Evolutionary conservation across 2,329 filamentous ascomycete species (phyloP).

Genomic region (Dothiorella sarmentorum): DNA sequence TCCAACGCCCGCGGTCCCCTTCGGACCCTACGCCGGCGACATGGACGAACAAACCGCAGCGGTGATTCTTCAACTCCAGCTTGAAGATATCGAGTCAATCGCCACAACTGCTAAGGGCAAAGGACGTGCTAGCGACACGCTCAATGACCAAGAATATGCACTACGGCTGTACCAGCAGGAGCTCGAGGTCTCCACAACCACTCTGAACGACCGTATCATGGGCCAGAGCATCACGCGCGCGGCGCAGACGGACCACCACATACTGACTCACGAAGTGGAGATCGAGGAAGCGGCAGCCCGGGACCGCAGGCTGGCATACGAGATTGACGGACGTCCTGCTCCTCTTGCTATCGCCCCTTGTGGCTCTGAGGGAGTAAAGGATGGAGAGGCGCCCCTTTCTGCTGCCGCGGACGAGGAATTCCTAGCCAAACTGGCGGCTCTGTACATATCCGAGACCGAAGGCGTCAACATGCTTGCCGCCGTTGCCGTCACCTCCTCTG

Average conservation of each 20-base stretch:
- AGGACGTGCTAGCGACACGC: neutral
- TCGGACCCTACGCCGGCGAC: too few species aligned
- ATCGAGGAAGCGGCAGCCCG: neutral
- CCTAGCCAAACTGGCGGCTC: neutral
- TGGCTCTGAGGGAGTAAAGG: too few species aligned
- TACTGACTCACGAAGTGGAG: neutral
- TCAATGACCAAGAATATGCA: neutral
- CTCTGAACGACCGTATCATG: neutral
- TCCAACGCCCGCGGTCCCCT: too few species aligned
- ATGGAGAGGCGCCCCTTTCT: neutral
- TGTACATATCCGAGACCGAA: conserved; percentile 1
- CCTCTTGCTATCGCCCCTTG: neutral
- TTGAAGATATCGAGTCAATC: conserved; percentile 1
- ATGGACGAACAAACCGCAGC: neutral
- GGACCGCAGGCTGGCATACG: neutral
- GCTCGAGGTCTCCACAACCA: neutral
- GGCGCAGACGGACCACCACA: neutral
- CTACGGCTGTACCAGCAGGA: conserved; percentile 1
- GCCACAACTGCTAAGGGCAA: neutral
- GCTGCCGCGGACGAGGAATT: neutral
- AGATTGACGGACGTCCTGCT: neutral
- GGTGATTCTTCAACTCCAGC: conserved; percentile 9
- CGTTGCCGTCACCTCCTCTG: neutral
- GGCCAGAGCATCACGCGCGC: conserved; percentile 10
- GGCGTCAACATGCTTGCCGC: neutral